These are phyloP conservation scores for Fusarium transvaalense DNA, from an alignment of 2,329 filamentous ascomycete genomes.

Conservation along the genomic window DNA sequence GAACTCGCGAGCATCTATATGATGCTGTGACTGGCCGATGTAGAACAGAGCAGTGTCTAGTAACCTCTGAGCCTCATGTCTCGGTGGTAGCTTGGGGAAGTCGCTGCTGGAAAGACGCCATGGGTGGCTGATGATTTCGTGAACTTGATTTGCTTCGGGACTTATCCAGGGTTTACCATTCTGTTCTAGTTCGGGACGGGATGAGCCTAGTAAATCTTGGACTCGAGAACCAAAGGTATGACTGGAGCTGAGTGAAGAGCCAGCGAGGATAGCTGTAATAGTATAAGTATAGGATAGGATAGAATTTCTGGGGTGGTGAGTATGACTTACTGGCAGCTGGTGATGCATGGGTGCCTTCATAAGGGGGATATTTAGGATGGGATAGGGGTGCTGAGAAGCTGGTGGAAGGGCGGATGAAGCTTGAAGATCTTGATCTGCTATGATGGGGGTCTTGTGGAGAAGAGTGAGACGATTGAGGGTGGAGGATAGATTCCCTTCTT, in stretches of 20 bases:
- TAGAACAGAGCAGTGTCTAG: slow-evolving; percentile 45
- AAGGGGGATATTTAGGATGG: slow-evolving; percentile 18
- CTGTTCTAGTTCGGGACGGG: slow-evolving; percentile 29
- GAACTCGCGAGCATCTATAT: slow-evolving; percentile 46
- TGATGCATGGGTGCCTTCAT: slow-evolving; percentile 30
- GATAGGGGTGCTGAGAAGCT: slow-evolving; percentile 41
- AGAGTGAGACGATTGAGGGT: slow-evolving; percentile 29
- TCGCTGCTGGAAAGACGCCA: slow-evolving; percentile 43
- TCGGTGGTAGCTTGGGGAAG: slow-evolving; percentile 42
- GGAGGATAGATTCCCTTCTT: slow-evolving; percentile 22
- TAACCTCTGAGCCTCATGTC: slow-evolving; percentile 42
- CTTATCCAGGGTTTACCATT: slow-evolving; percentile 35
- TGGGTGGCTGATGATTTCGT: slow-evolving; percentile 34
- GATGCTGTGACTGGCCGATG: slow-evolving; percentile 47
- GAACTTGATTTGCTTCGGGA: slow-evolving; percentile 33
- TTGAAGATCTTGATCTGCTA: slow-evolving; percentile 39
- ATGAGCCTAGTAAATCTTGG: slow-evolving; percentile 43
- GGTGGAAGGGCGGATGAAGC: slow-evolving; percentile 45
- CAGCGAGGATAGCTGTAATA: slow-evolving; percentile 42
- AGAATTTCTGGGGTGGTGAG: accelerated
- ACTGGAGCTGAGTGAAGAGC: slow-evolving; percentile 44
- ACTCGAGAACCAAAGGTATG: slow-evolving; percentile 46
- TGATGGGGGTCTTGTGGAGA: slow-evolving; percentile 38
- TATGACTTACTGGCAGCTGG: slow-evolving; percentile 41
- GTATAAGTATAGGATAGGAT: neutral